Evolutionary conservation across 805 yeast species (phyloP), one percentile per base, ranked within the genome.

Genomic region (Alloascoidea hylecoeti): DNA sequence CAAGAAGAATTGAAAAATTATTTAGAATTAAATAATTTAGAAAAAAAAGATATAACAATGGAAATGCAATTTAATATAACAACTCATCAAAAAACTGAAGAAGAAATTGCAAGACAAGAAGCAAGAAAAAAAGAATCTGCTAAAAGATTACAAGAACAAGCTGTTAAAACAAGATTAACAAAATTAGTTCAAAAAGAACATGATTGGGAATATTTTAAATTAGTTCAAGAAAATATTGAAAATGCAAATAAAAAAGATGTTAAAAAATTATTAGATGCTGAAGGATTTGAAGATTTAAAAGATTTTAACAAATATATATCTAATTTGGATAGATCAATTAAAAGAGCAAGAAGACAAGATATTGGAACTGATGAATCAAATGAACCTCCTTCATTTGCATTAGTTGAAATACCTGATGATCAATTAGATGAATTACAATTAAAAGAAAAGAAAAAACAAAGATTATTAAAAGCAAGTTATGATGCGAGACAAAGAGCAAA

Each of bases 121-220:
- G 89, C 80, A 46, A 77, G 79, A 51, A 69, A 95, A 42, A 70
- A 72, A 48, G 96, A 86, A 51, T 81, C 80, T 44, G 96, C 96
- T 5, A 72, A 78, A 44, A 67, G 94, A 45, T 64, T 94, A 43
- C 97, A 92, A 58, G 94, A 84, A 49, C 96, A 86, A 56, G 96
- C 96, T 0, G 86, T 79, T 48, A 79, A 77, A 49, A 78, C 77
- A 46, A 64, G 98, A 40, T 55, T 75, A 5, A 96, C 89, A 52
- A 86, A 83, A 49, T 58, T 84, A 35, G 64, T 73, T 13, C 85
- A 85, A 53, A 80, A 82, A 46, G 86, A 86, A 47, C 75, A 80
- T 46, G 96, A 89, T 49, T 72, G 64, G 44, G 77, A 68, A 35
- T 85, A 88, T 53, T 85, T 78, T 49, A 60, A 72, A 1, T 65